Base-by-base conservation (phyloP, 2,329 filamentous ascomycete species). In the Aspergillus oerlinghausenensis region DNA sequence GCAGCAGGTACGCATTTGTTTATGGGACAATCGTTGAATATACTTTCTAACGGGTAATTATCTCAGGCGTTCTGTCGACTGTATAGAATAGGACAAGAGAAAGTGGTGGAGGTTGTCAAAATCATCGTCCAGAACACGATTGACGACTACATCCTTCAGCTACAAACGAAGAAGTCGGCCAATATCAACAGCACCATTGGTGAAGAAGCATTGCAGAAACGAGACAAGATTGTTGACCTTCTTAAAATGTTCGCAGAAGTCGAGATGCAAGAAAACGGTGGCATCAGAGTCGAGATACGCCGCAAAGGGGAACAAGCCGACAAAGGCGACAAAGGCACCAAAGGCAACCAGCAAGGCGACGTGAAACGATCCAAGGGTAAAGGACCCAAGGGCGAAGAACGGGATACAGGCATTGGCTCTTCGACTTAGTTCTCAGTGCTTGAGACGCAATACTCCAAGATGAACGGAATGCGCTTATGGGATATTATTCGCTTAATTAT, bases 11-110 rank as follows among this genome's bases (percentile, higher is more conserved):
- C 28, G 64, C 45, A 70, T 64, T 57, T 50, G 1, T 49, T 7
- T 6, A 43, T 45, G 23, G 14, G 11, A 25, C 54, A 43, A 29
- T 11, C 14, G 50, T 25, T 29, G 28, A 7, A 25, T 32, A 42
- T 32, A 21, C 23, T 43, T 38, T 28, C 26, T 49, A 25, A 29
- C 43, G n/a, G 21, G 29, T 56, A 25, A 28, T 17, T 38, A 40
- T 29, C 28, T 63, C 69, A 70, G 68, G 79, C 79, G 1, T 84
- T 83, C 65, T 81, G 78, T 1, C 81, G 88, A 0, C 82, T 90
- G 0, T 82, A 82, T 62, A 80, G 88, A 4, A 84, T 86, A 2
- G 87, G 87, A 0, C 89, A 52, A 60, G 58, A 28, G 40, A 11
- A 23, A 55, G 50, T 55, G 11, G 48, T 54, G 11, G 28, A 49